Percentiles rank a stretch among this genome's conserved stretches.
phyloP scores from a whole-genome alignment of 441 rosid genomes.

The Erodium texanum region DNA sequence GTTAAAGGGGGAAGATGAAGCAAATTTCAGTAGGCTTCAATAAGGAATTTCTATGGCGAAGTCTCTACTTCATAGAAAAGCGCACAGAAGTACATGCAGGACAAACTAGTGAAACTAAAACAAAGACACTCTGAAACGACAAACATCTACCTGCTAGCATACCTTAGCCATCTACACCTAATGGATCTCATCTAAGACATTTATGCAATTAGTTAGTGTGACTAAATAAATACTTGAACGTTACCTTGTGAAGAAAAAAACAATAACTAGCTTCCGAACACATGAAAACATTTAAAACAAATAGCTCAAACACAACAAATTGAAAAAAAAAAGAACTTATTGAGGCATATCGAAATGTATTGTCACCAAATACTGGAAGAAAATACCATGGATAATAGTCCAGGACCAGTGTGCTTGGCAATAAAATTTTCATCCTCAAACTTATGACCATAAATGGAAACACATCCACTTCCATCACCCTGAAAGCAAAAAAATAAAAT shows the following conservation, averaged over 20 bases:
- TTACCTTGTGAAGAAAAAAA: background rate
- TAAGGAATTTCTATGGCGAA: background rate
- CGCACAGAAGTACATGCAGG: background rate
- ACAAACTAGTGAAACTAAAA: background rate
- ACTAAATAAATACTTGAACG: background rate
- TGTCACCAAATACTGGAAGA: background rate
- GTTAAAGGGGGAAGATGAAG: background rate
- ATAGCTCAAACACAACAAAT: too few species aligned
- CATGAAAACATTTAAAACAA: background rate
- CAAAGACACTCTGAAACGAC: background rate
- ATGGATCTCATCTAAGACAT: background rate
- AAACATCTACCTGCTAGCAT: too few species aligned
- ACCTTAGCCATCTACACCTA: background rate
- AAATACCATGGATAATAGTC: constrained; percentile 81
- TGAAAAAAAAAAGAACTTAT: too few species aligned
- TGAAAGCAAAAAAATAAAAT: constrained; percentile 23
- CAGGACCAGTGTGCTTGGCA: constrained; percentile 95
- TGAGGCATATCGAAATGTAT: too few species aligned
- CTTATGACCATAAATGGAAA: constrained; percentile 73
- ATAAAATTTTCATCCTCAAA: constrained; percentile 82
- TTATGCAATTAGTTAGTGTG: background rate
- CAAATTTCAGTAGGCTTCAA: background rate
- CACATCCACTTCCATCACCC: constrained; percentile 95
- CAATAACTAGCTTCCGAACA: background rate
- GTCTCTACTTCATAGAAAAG: background rate